Base-by-base conservation (phyloP, 345 rosid species). In the Ricinus communis region DNA sequence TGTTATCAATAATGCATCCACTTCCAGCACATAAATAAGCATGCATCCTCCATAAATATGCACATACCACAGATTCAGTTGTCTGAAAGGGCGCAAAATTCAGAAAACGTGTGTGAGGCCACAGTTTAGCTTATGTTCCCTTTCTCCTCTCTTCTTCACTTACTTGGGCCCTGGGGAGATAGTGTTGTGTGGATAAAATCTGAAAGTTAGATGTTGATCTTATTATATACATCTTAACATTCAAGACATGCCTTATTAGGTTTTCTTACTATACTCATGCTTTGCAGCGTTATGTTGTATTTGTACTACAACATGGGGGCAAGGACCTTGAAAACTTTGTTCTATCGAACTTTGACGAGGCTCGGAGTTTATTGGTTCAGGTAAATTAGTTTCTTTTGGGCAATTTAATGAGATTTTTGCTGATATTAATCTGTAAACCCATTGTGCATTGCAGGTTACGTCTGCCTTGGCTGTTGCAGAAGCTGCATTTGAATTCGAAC, bases 301-400 rank as follows among this genome's bases (percentile, higher is more conserved):
- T 95, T 83, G 92, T 92, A 73, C 78, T 95, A 66, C 90, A 87
- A 83, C 99, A 95, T 75, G 99, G 99, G 18, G 99, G 99, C 27
- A 86, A 89, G 79, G 97, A 95, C 87, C 96, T 95, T 66, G 99
- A 95, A 82, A 81, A 89, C 78, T 95, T 95, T 69, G 96, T 92
- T 47, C 88, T 95, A 58, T 67, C 79, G 70, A 92, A 88, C 69
- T 90, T 84, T 58, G 88, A 87, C 67, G 99, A 95, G 87, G 94
- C 94, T 12, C 78, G 82, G 45, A 92, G 97, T 84, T 84, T 90
- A 71, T 59, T 95, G 80, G 84, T 86, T 54, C 99, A 95, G 91
- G 99, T 90, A 82, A 66, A 47, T 19, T 62, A 49, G 21, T 41
- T 59, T 30, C 31, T 70, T 63, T 25, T 3, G 9, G 31, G 22